A percentile compares a stretch with the other conserved stretches of the same genome.
These are phyloP conservation scores for Chenopodium formosanum DNA, from an alignment of 148 eudicot genomes.

Conservation along the genomic window DNA sequence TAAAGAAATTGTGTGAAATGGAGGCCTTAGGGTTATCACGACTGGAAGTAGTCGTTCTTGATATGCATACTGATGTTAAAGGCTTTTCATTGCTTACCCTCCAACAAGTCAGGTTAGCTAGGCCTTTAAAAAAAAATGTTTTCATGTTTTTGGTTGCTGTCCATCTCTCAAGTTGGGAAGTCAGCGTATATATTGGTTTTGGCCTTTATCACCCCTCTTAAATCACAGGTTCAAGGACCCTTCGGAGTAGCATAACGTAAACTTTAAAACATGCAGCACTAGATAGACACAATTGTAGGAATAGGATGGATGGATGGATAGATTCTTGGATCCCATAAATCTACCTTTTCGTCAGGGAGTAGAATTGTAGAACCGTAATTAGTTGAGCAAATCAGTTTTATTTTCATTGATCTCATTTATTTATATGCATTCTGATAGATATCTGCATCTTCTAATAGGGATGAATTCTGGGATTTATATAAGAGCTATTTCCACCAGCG, in stretches of 20 bases:
- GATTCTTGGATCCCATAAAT: too few relatives aligned
- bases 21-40: conserved; percentile 78
- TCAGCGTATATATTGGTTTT: too few relatives aligned
- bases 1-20: conserved; percentile 83
- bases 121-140: not conserved
- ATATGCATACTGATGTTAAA: conserved; percentile 82
- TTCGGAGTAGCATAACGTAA: too few relatives aligned
- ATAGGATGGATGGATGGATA: too few relatives aligned
- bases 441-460: conserved; percentile 42
- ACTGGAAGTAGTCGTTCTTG: conserved; percentile 63
- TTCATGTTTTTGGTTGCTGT: not conserved
- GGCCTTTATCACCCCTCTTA: too few relatives aligned
- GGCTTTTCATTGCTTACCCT: conserved; percentile 85
- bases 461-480: conserved; percentile 88
- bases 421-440: not conserved
- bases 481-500: conserved; percentile 62
- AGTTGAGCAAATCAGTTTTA: not conserved
- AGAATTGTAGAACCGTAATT: not conserved
- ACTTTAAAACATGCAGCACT: too few relatives aligned
- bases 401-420: not conserved
- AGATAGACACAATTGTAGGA: too few relatives aligned
- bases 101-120: conserved; percentile 85
- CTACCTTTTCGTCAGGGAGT: not conserved
- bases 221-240: too few relatives aligned
- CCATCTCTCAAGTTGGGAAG: not conserved